Conservation (phyloP, 345 rosid species). For the Toxicodendron radicans region DNA sequence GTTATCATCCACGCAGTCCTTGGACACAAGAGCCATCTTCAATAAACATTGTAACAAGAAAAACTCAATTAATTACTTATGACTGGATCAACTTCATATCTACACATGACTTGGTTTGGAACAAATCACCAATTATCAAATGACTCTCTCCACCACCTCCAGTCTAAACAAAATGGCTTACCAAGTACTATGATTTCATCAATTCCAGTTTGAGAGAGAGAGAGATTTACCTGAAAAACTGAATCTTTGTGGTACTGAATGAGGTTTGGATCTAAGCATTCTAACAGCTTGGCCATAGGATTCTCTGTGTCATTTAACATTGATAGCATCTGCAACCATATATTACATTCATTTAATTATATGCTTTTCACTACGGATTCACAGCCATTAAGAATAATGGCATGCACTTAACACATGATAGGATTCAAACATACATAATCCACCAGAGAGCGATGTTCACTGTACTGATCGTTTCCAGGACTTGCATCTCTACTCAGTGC, state of each 20-base stretch:
- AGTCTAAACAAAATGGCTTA: no score
- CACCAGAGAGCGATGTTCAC: conserved; percentile 31
- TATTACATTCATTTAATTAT: no score
- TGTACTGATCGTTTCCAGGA: conserved; percentile 12
- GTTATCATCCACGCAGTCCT: conserved; percentile 33
- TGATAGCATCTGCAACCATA: conserved; percentile 25
- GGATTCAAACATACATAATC: conserved; percentile 23
- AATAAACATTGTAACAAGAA: no score
- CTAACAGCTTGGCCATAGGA: conserved; percentile 12
- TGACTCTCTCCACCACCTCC: no score
- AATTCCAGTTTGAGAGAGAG: no score
- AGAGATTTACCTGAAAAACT: conserved; percentile 20
- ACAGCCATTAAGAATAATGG: not conserved
- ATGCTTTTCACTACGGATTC: no score
- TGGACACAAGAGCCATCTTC: conserved; percentile 36
- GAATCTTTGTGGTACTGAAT: conserved; percentile 27
- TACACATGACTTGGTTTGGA: no score
- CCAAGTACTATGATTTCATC: no score
- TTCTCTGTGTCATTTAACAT: conserved; percentile 18
- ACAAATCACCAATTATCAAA: no score
- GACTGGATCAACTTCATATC: no score
- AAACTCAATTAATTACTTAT: no score
- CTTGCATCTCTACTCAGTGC: conserved; percentile 27
- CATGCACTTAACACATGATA: not conserved
- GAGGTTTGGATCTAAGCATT: conserved; percentile 26